phyloP scores from a whole-genome alignment of 2,329 filamentous ascomycete genomes.

The Tolypocladium tundrense region DNA sequence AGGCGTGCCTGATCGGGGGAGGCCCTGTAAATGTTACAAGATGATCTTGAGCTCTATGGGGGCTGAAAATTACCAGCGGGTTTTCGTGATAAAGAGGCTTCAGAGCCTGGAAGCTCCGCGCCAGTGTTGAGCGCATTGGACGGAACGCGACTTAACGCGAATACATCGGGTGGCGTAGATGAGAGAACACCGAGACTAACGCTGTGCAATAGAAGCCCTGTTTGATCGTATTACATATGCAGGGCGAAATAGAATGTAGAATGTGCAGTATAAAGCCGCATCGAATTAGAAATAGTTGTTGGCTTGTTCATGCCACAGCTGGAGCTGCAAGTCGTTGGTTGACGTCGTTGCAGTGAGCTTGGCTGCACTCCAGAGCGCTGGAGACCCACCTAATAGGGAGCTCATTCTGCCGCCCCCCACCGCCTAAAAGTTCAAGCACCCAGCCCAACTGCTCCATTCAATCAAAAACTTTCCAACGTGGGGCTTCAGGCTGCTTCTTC shows the following conservation, averaged over 20 bases:
- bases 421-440: conserved; percentile 39
- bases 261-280: neutral
- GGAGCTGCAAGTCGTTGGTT: neutral
- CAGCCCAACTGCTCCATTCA: neutral
- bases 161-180: neutral
- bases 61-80: conserved; percentile 52
- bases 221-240: neutral
- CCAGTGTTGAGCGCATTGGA: conserved; percentile 26
- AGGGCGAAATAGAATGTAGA: neutral
- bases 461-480: conserved; percentile 24
- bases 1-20: conserved; percentile 62
- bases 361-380: neutral
- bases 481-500: conserved; percentile 9
- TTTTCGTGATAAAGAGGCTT: conserved; percentile 60
- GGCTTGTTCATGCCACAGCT: neutral
- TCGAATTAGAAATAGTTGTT: neutral
- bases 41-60: too few relatives aligned
- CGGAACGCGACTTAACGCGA: neutral
- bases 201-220: neutral
- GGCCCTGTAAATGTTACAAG: conserved; percentile 46
- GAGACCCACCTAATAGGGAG: neutral
- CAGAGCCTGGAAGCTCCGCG: conserved; percentile 23
- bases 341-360: neutral
- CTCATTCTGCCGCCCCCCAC: conserved; percentile 32
- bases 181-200: neutral